These are phyloP conservation scores for Candida pseudoviswanathii DNA, from an alignment of 1,139 yeast genomes.

Conservation along the genomic window DNA sequence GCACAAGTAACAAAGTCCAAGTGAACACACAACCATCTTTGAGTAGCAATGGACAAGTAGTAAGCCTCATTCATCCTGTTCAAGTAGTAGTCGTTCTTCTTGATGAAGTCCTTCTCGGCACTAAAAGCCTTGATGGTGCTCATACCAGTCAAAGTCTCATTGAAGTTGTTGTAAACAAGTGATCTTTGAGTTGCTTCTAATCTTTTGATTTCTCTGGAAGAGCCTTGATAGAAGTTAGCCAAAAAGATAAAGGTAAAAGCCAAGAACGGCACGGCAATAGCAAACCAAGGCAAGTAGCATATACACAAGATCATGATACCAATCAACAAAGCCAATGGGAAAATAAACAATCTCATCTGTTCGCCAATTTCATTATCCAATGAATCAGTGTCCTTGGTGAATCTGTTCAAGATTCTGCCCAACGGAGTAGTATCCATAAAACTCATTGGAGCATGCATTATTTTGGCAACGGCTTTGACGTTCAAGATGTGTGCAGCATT, in stretches of 20 bases:
- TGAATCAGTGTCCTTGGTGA: conserved; percentile 54
- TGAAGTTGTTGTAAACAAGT: conserved; percentile 47
- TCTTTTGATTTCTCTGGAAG: conserved; percentile 48
- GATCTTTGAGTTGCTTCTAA: conserved; percentile 48
- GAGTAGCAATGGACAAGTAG: conserved; percentile 42
- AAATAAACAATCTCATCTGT: conserved; percentile 43
- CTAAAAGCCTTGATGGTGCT: conserved; percentile 42
- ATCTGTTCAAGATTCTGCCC: conserved; percentile 53
- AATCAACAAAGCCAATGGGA: conserved; percentile 41
- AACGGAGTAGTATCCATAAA: conserved; percentile 49
- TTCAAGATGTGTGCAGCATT: conserved; percentile 40
- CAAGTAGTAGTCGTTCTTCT: conserved; percentile 37
- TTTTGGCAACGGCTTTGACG: conserved; percentile 36
- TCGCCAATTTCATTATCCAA: conserved; percentile 51
- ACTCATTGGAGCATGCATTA: conserved; percentile 49
- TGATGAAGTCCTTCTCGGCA: conserved; percentile 32
- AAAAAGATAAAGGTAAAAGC: conserved; percentile 32
- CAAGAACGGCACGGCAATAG: conserved; percentile 47
- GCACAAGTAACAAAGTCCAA: conserved; percentile 41
- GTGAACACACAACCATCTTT: conserved; percentile 48
- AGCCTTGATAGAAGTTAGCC: conserved; percentile 44
- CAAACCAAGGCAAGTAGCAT: conserved; percentile 49
- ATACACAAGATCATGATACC: conserved; percentile 48
- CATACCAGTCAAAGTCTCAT: conserved; percentile 50
- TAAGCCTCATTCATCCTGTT: conserved; percentile 49